phyloP scores from a whole-genome alignment of 176 grass and related monocot species.

The Cenchrus fungigraminus region DNA sequence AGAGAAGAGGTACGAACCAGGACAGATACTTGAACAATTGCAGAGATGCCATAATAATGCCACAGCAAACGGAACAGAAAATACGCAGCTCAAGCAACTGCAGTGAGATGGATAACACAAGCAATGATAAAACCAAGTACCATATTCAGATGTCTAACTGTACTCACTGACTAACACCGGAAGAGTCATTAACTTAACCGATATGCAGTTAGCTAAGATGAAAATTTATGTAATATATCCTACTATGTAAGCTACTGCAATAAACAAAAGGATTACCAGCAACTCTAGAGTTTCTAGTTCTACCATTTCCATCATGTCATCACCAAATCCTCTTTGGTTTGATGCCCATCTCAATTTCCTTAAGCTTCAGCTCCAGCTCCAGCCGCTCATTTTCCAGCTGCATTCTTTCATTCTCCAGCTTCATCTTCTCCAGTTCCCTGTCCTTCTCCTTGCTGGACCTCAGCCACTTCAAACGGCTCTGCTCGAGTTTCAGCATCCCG shows the following conservation, averaged over 20 bases:
- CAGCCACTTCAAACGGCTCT: conserved; percentile 70
- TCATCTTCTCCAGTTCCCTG: conserved; percentile 71
- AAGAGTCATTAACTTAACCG: conserved; percentile 34
- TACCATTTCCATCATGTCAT: conserved; percentile 33
- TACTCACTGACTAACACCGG: conserved; percentile 13
- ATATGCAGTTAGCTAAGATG: conserved; percentile 37
- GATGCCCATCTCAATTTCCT: conserved; percentile 67
- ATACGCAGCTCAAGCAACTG: not conserved
- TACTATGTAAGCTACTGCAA: conserved; percentile 49
- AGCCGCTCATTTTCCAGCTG: conserved; percentile 74
- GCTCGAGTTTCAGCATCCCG: conserved; percentile 66
- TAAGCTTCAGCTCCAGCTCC: conserved; percentile 70
- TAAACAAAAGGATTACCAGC: conserved; percentile 41
- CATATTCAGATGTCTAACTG: conserved; percentile 37
- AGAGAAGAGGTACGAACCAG: not conserved
- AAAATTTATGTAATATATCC: conserved; percentile 39
- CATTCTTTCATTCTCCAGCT: conserved; percentile 80
- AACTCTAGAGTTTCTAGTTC: conserved; percentile 39
- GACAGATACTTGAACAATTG: not conserved
- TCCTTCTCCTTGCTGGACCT: conserved; percentile 74
- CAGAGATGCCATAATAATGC: not conserved
- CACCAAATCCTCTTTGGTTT: conserved; percentile 51
- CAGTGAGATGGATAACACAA: not conserved
- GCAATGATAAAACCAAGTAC: conserved; percentile 18
- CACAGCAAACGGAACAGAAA: conserved; percentile 20